These are phyloP conservation scores for Linum lewisii DNA, from an alignment of 345 rosid genomes.

Conservation along the genomic window DNA sequence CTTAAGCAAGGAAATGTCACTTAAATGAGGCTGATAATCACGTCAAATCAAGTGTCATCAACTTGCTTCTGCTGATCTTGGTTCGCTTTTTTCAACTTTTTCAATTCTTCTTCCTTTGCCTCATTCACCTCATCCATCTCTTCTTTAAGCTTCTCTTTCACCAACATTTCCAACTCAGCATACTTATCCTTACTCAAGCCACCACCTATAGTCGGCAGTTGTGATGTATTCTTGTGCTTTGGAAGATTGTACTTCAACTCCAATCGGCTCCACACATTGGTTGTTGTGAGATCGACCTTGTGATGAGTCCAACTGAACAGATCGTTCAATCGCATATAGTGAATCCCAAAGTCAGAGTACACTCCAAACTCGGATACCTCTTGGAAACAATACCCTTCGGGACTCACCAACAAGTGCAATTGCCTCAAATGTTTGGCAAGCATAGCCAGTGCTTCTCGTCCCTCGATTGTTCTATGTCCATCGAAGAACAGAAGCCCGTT, in stretches of 20 bases:
- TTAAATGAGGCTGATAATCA: too few relatives aligned
- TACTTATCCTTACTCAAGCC: not conserved
- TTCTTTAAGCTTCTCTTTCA: not conserved
- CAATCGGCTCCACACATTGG: not conserved
- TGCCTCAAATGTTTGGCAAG: not conserved
- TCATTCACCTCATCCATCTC: not conserved
- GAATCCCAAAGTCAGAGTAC: not conserved
- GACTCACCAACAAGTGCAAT: not conserved
- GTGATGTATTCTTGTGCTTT: not conserved
- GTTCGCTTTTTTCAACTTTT: not conserved
- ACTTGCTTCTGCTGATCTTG: too few relatives aligned
- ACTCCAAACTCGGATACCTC: not conserved
- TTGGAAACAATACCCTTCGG: not conserved
- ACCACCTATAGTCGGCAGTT: not conserved
- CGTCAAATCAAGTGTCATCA: too few relatives aligned
- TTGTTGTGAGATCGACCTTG: constrained; percentile 2
- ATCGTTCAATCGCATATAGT: not conserved
- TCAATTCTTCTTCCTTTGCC: not conserved
- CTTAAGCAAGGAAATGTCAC: too few relatives aligned
- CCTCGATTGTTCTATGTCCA: not conserved
- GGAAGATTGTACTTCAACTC: not conserved
- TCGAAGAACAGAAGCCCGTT: not conserved
- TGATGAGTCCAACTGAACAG: constrained; percentile 32
- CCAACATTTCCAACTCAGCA: not conserved
- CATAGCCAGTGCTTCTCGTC: not conserved